A percentile compares a stretch with the other conserved stretches of the same genome.
These are phyloP conservation scores for Whalleya microplaca DNA, from an alignment of 2,329 filamentous ascomycete genomes.

Conservation along the genomic window DNA sequence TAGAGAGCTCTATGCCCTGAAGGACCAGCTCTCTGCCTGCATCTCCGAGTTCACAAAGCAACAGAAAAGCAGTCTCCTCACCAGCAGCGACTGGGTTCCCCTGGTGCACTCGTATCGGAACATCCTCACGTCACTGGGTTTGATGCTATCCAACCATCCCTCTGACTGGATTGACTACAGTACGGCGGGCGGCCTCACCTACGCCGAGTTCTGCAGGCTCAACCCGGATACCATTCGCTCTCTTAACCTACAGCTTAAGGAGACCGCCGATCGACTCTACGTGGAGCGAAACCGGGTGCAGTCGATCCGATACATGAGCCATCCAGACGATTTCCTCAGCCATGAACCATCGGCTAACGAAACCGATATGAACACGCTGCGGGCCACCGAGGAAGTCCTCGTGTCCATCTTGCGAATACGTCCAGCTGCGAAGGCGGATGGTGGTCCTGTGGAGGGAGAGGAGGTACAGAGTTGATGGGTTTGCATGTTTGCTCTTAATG, in stretches of 20 bases:
- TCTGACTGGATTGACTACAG: constrained; percentile 30
- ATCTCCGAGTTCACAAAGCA: constrained; percentile 15
- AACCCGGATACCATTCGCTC: constrained; percentile 30
- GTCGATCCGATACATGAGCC: constrained; percentile 6
- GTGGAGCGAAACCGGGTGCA: constrained; percentile 4
- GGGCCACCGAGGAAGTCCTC: constrained; percentile 12
- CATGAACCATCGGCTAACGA: not conserved
- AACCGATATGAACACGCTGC: constrained; percentile 6
- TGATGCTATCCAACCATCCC: constrained; percentile 28
- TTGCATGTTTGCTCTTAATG: not conserved
- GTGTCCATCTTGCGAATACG: constrained; percentile 9
- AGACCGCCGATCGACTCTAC: constrained; percentile 24
- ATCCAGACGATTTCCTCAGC: constrained; percentile 13
- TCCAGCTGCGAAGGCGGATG: too few species aligned
- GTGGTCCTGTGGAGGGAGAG: too few species aligned
- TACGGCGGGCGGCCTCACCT: constrained; percentile 20
- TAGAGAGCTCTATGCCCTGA: constrained; percentile 28
- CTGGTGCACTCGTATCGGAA: constrained; percentile 14
- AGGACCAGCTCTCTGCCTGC: constrained; percentile 28
- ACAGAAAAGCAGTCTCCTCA: constrained; percentile 1
- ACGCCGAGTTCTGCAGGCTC: constrained; percentile 28
- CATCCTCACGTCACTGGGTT: constrained; percentile 22
- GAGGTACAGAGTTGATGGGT: too few species aligned
- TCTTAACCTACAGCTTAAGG: constrained; percentile 25
- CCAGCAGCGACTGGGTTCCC: not conserved